Evolutionary conservation across 495 filamentous ascomycete genomes (phyloP).

Genomic region (Talaromyces wortmannii): DNA sequence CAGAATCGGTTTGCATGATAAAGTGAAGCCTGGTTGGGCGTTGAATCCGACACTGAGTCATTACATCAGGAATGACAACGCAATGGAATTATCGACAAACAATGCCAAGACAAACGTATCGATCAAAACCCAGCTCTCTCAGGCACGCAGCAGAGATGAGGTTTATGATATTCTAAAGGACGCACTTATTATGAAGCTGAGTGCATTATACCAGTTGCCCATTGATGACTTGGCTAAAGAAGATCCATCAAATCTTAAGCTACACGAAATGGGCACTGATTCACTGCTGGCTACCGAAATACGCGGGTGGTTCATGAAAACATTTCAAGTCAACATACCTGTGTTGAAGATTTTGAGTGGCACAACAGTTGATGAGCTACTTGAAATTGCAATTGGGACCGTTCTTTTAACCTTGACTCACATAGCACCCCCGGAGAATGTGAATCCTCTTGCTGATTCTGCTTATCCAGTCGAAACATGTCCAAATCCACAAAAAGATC

Average conservation of each 20-base stretch:
- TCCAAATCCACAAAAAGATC: neutral
- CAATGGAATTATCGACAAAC: neutral
- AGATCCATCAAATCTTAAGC: neutral
- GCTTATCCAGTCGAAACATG: neutral
- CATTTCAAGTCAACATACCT: constrained; percentile 32
- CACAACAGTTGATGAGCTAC: constrained; percentile 10
- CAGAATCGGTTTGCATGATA: constrained; percentile 13
- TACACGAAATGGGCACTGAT: constrained; percentile 25
- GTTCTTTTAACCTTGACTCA: neutral
- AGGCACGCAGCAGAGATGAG: neutral
- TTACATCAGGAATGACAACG: neutral
- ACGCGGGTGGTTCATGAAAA: constrained; percentile 27
- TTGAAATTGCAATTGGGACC: neutral
- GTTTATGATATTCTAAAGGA: neutral
- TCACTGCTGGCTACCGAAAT: constrained; percentile 28
- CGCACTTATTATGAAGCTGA: neutral
- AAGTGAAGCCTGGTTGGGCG: neutral
- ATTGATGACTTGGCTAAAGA: neutral
- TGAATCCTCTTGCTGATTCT: neutral
- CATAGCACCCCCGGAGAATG: neutral
- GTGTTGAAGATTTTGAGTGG: constrained; percentile 45
- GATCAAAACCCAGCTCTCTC: neutral
- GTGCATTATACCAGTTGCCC: neutral
- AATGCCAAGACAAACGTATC: neutral
- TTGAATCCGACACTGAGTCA: constrained; percentile 2